Evolutionary conservation across 176 grass and related monocot species (phyloP), one percentile per base, ranked within the genome.

Genomic region (Triticum aestivum): DNA sequence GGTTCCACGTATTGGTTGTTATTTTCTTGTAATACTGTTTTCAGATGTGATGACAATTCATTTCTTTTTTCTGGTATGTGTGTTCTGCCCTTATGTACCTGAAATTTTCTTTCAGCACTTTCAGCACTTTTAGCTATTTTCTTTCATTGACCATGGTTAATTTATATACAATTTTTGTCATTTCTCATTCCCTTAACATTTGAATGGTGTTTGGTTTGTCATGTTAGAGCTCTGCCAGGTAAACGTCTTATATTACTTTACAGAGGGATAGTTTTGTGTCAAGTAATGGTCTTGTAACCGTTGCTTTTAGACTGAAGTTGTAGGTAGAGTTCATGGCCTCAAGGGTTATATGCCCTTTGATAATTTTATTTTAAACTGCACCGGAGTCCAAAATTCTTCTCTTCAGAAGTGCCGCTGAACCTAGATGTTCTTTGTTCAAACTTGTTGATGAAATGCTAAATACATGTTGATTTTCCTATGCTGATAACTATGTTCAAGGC

Each of bases 11-110:
- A 61, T 98, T 45, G 93, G 96, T 41, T 95, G 93, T 68, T 98
- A 98, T 88, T 98, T 98, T 88, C 91, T 98, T 85, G 96, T 98
- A 54, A 98, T 98, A 84, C 49, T 98, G 11, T 88, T 98, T 81
- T 95, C 96, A 61, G 96, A 98, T 89, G 91, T 98, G 14, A 98
- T 98, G 96, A 98, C 96, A 64, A 95, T 94, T 83, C 96, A 98
- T 89, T 98, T 98, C 96, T 98, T 98, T 92, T 98, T 95, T 84
- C 91, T 95, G 96, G 96, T 98, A 94, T 62, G 90, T 81, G 87
- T 90, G 42, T 65, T 75, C 27, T 85, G 81, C 84, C 75, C 73
- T 20, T 86, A 5, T 9, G 56, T 34, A 33, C 15, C 84, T 18
- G 6, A 70, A 79, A 70, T 30, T 76, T 30, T 76, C 12, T 61